phyloP scores from a whole-genome alignment of 345 rosid species.

The Syzygium oleosum region DNA sequence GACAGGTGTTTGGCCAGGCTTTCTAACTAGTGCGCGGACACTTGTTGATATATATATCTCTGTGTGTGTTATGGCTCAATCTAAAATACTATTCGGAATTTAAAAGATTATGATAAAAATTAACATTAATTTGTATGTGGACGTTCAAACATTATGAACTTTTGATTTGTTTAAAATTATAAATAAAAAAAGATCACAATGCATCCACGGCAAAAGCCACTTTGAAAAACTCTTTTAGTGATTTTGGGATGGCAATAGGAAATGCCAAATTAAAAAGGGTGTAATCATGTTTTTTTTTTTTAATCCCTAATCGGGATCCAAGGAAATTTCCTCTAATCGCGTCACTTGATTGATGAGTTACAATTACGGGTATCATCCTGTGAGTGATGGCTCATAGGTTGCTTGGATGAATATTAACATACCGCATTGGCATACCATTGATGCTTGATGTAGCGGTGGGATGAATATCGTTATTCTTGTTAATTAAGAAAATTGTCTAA shows the following conservation, averaged over 20 bases:
- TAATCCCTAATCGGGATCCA: neutral
- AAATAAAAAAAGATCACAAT: neutral
- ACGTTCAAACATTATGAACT: neutral
- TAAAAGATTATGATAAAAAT: neutral
- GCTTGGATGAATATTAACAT: no score
- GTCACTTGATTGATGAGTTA: neutral
- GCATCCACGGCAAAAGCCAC: neutral
- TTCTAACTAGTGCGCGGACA: neutral
- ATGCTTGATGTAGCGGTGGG: no score
- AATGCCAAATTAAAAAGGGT: neutral
- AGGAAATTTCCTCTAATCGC: neutral
- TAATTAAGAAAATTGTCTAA: no score
- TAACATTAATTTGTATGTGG: neutral
- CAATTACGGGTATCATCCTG: neutral
- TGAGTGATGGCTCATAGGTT: neutral
- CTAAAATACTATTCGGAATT: neutral
- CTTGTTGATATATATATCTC: neutral
- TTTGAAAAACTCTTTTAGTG: neutral
- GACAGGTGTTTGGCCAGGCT: neutral
- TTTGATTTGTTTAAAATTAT: neutral
- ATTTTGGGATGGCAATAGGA: neutral
- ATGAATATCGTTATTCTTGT: no score
- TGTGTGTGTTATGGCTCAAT: neutral
- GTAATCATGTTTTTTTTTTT: neutral
- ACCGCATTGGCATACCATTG: no score